Evolutionary conservation across 768 basidiomycete species (phyloP), one percentile per base, ranked within the genome.

Genomic region (Tulasnella sp.): DNA sequence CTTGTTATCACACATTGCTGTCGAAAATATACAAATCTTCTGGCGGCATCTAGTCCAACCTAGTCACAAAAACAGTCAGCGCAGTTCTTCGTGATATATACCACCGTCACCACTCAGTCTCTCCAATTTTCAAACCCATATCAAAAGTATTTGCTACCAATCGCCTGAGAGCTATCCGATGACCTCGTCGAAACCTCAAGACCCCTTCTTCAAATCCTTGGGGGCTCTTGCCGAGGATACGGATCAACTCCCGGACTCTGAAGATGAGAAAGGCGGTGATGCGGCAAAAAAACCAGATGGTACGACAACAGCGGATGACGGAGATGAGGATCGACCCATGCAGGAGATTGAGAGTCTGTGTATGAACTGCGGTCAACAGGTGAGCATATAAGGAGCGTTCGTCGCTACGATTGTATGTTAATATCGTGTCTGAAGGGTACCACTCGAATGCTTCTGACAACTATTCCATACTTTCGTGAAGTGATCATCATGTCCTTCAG

Each of bases 401-500:
- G 27, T 21, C 55, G 30, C 24, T 0, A 50, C 34, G 31, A 22
- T 34, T 24, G n/a, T 31, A 41, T n/a, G 11, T 49, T 19, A 10
- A 12, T n/a, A 50, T 43, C 31, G n/a, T n/a, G 9, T 38, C 15
- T 43, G 59, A 76, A 97, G 92, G 94, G 94, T 30, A 73, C 76
- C 11, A 99, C 96, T 0, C 76, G 92, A 44, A 72, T 99, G 65
- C 80, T 99, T 65, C 75, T 99, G 50, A 97, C 93, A 0, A 82
- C 84, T 2, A 99, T 99, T 50, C 96, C 96, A 0, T 98, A 83
- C 75, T 98, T 98, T 75, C 77, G 81, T 46, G 90, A 99, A 70
- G 84, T 98, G 53, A 87, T 99, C 63, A 81, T 98, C 61, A 92
- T 94, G 83, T 93, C 91, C 41, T 99, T 99, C 75, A 80, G 85